A percentile compares a stretch with the other conserved stretches of the same genome.
These are phyloP conservation scores for Coemansia sp. DNA, from an alignment of 192 early-diverging fungal species.

Conservation along the genomic window DNA sequence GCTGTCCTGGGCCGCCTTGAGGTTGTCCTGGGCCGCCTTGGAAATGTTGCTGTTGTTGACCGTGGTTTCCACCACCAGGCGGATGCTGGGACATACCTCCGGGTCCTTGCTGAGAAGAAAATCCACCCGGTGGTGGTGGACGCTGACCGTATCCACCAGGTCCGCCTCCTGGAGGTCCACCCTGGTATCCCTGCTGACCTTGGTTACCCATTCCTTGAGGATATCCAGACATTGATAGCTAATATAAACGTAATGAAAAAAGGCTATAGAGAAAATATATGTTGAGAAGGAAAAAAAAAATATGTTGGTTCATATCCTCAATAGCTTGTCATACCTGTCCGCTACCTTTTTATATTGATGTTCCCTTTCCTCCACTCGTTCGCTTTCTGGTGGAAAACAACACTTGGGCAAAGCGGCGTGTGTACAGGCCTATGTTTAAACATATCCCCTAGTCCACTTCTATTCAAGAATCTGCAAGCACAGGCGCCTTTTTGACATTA, in stretches of 20 bases:
- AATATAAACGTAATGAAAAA: background rate
- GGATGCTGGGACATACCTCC: background rate
- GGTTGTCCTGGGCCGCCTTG: background rate
- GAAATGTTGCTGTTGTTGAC: background rate
- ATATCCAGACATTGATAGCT: slow-evolving; percentile 3
- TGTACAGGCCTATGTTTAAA: background rate
- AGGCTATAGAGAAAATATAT: background rate
- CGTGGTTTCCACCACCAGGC: slow-evolving; percentile 3
- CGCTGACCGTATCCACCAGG: slow-evolving; percentile 3
- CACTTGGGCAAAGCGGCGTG: background rate
- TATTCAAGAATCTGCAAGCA: background rate
- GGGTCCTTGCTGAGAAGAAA: background rate
- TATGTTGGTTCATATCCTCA: background rate
- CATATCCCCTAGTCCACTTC: slow-evolving; percentile 4
- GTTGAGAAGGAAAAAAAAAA: background rate
- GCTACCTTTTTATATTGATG: background rate
- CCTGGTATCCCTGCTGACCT: slow-evolving; percentile 9
- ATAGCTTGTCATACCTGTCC: background rate
- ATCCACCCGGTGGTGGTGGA: background rate
- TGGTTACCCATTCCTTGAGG: slow-evolving; percentile 12
- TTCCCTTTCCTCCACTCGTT: background rate
- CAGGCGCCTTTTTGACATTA: background rate
- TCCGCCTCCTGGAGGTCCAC: background rate
- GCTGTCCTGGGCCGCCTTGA: background rate
- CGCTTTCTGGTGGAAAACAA: background rate